Conservation (phyloP, 768 basidiomycete genomes). For the Lactifluus echinatus region DNA sequence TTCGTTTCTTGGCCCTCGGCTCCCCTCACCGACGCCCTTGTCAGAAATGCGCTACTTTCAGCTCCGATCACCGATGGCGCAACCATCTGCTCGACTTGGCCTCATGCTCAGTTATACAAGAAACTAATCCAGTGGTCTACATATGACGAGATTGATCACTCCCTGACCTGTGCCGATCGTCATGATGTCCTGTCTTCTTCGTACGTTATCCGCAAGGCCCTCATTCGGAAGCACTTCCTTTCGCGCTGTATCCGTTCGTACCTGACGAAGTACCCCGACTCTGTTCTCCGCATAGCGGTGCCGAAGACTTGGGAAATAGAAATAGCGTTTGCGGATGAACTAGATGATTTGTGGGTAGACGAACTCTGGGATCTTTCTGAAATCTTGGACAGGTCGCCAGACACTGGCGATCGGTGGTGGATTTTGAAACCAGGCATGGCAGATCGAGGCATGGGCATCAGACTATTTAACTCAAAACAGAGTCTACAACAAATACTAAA, state of each 20-base stretch:
- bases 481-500: constrained; percentile 67
- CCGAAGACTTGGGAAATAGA: constrained; percentile 82
- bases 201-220: constrained; percentile 83
- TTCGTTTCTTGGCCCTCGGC: constrained; percentile 41
- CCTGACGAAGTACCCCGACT: constrained; percentile 57
- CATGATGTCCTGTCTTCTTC: constrained; percentile 59
- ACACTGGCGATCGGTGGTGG: constrained; percentile 53
- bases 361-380: constrained; percentile 83
- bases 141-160: constrained; percentile 81
- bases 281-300: constrained; percentile 43
- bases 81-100: constrained; percentile 15
- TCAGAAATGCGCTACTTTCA: constrained; percentile 33
- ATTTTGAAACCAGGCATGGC: constrained; percentile 98
- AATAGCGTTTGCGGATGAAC: constrained; percentile 83
- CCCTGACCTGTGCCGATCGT: constrained; percentile 47
- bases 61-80: constrained; percentile 23
- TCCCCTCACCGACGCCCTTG: constrained; percentile 40
- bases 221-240: constrained; percentile 92
- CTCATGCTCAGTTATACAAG: constrained; percentile 21
- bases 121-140: constrained; percentile 70
- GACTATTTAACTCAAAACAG: constrained; percentile 75
- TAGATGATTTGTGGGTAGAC: constrained; percentile 89
- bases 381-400: constrained; percentile 36
- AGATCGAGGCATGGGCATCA: constrained; percentile 90
- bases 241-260: constrained; percentile 66